Base-by-base conservation (phyloP, 2,329 filamentous ascomycete species). In the Fusarium dlaminii region DNA sequence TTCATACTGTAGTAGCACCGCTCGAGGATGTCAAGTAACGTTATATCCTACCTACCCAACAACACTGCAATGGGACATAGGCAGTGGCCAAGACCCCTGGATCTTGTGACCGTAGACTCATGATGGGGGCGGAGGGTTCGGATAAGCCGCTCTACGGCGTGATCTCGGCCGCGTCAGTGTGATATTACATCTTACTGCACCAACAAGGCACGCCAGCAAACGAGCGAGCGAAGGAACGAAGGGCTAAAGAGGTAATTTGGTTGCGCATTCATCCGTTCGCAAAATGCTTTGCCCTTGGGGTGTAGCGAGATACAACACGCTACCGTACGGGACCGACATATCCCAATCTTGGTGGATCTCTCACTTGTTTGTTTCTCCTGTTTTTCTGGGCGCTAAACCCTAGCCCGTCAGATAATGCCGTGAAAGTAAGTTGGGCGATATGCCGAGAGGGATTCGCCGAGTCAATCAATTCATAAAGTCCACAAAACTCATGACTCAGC, bases 91-190 rank as follows among this genome's bases (percentile, higher is more conserved):
- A 65, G 52, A 60, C 54, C 72, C 68, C 60, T 68, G 63, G 57
- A 49, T 61, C 42, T 45, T 68, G 51, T 49, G 37, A 73, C 48
- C 30, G 51, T 45, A 68, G 51, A 39, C 57, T 68, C 52, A 55
- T 63, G 52, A 63, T 60, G 67, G 51, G 56, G 66, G 59, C 51
- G 39, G 46, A 36, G 27, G 66, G 66, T 63, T 68, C 74, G 67
- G 72, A 66, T 77, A 76, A 69, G 63, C 66, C 66, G 72, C 65
- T 64, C 61, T 62, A 70, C 74, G 75, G 75, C 72, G 64, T 72
- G 64, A 78, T 70, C 72, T 77, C 74, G 75, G 75, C 72, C 70
- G 72, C 45, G 68, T 73, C 43, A 52, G 52, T 59, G 70, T 75
- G 52, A 66, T 66, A 64, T 73, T 73, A 63, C 67, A 68, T 77